A percentile compares a stretch with the other conserved stretches of the same genome.
Conservation (phyloP, 2,329 filamentous ascomycete species). For the Falciphora oryzae region DNA sequence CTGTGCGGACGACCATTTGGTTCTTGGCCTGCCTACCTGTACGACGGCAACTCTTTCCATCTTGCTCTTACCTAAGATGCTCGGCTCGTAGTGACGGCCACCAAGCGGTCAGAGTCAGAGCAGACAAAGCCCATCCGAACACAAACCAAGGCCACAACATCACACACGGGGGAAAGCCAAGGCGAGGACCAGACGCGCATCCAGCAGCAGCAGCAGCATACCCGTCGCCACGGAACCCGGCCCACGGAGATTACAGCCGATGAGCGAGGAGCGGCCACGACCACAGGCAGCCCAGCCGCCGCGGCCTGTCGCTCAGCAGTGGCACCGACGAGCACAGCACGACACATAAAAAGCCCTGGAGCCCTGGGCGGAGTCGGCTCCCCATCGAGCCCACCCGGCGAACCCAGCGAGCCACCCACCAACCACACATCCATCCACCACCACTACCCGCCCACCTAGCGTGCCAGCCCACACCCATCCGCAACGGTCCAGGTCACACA, state of each 20-base stretch:
- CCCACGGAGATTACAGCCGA: neutral
- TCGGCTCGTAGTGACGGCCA: neutral
- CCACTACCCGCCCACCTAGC: neutral
- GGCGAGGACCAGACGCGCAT: neutral
- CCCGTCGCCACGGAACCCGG: neutral
- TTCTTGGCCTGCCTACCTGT: neutral
- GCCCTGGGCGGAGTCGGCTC: too few species aligned
- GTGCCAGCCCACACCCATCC: neutral
- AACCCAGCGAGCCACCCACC: too few species aligned
- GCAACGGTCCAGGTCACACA: conserved; percentile 2
- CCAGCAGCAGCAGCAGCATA: neutral
- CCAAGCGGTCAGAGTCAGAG: too few species aligned
- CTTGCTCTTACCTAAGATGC: conserved; percentile 1
- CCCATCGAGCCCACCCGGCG: too few species aligned
- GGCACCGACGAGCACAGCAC: too few species aligned
- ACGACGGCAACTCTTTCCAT: too few species aligned
- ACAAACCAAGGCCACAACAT: too few species aligned
- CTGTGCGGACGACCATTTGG: neutral
- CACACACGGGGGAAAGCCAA: too few species aligned
- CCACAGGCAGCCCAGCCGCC: neutral
- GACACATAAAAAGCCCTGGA: too few species aligned
- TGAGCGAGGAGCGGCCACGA: neutral
- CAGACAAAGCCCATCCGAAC: too few species aligned
- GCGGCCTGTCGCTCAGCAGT: too few species aligned
- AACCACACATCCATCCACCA: neutral